Percentiles rank a stretch among this genome's conserved stretches.
These are phyloP conservation scores for Phytophthora litchii DNA, from an alignment of 352 stramenopile species.

Conservation along the genomic window DNA sequence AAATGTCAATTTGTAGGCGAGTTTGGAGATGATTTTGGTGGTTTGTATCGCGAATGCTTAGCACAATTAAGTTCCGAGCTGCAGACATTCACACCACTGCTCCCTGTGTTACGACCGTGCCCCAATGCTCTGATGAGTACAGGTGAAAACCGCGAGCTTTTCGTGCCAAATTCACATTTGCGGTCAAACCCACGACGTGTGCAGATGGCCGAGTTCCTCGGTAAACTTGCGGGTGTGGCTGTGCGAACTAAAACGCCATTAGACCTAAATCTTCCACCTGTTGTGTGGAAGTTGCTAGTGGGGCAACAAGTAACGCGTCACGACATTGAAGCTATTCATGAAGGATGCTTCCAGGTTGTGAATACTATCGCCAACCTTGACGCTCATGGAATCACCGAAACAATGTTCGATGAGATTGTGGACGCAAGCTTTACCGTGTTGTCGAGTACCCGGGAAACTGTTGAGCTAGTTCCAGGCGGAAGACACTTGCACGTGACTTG, in stretches of 20 bases:
- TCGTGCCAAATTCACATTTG: conserved; percentile 76
- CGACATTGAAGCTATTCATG: conserved; percentile 88
- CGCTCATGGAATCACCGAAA: conserved; percentile 76
- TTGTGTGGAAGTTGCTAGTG: conserved; percentile 95
- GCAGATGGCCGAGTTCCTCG: conserved; percentile 94
- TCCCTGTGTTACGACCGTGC: conserved; percentile 88
- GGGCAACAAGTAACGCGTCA: conserved; percentile 69
- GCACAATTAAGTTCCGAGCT: conserved; percentile 89
- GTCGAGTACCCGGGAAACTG: conserved; percentile 76
- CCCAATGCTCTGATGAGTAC: conserved; percentile 87
- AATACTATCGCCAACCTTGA: conserved; percentile 89
- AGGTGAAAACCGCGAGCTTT: conserved; percentile 91
- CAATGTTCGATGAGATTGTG: conserved; percentile 92
- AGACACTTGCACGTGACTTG: conserved; percentile 84
- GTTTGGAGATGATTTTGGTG: conserved; percentile 91
- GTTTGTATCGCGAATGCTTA: conserved; percentile 89
- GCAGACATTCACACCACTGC: conserved; percentile 66
- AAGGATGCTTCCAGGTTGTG: conserved; percentile 88
- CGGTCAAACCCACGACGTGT: conserved; percentile 55
- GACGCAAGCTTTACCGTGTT: conserved; percentile 90
- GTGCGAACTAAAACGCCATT: conserved; percentile 94
- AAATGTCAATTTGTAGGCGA: conserved; percentile 93
- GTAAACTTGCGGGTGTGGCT: conserved; percentile 94
- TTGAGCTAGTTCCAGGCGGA: conserved; percentile 87
- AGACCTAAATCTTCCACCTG: conserved; percentile 89